phyloP scores from a whole-genome alignment of 2,329 filamentous ascomycete species.

The Nothomitra cinnamomea region DNA sequence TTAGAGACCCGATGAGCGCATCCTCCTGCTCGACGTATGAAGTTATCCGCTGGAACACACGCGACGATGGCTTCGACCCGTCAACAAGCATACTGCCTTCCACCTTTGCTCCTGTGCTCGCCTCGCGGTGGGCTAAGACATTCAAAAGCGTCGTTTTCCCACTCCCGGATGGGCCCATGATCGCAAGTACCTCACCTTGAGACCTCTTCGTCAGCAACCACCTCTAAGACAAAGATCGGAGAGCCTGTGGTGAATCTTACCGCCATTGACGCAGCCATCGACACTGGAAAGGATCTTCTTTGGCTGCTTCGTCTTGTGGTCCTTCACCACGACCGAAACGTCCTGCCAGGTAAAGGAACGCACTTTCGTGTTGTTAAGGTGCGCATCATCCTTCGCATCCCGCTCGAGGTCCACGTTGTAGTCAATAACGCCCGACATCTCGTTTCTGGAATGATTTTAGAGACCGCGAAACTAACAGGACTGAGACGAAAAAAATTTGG shows the following conservation, averaged over 20 bases:
- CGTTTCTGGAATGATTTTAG: no score
- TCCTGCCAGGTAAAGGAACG: constrained; percentile 47
- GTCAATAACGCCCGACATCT: no score
- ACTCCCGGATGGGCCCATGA: constrained; percentile 61
- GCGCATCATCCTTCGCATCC: constrained; percentile 20
- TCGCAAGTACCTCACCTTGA: constrained; percentile 47
- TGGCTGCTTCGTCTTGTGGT: constrained; percentile 44
- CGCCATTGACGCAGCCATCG: constrained; percentile 46
- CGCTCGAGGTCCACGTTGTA: constrained; percentile 4
- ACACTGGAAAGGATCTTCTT: constrained; percentile 46
- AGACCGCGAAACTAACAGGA: no score
- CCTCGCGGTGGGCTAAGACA: constrained; percentile 48
- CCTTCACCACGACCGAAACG: constrained; percentile 55
- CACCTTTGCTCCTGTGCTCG: constrained; percentile 34
- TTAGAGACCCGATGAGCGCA: constrained; percentile 63
- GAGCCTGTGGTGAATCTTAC: constrained; percentile 19
- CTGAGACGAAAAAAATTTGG: no score
- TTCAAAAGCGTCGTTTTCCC: constrained; percentile 80
- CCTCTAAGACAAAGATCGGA: background rate
- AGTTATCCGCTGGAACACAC: constrained; percentile 45
- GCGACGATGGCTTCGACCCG: constrained; percentile 34
- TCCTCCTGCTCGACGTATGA: constrained; percentile 83
- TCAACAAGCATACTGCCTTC: constrained; percentile 44
- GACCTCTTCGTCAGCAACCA: background rate
- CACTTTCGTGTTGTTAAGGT: constrained; percentile 47